phyloP scores from a whole-genome alignment of 106 monocot genomes.

The Allium fistulosum region DNA sequence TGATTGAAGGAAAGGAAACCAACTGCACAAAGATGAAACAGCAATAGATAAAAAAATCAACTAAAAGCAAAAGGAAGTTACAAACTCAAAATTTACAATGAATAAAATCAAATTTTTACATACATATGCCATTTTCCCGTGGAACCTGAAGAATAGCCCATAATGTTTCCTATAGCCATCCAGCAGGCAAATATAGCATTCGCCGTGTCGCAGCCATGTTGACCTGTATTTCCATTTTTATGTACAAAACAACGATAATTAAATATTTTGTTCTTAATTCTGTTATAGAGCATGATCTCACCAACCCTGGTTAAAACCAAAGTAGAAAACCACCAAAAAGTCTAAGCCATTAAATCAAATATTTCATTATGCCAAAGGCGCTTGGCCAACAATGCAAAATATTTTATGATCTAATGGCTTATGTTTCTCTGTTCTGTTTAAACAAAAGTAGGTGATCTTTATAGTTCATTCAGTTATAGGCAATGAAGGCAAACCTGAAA shows the following conservation, averaged over 20 bases:
- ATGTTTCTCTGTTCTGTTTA: no score
- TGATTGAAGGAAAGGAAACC: not conserved
- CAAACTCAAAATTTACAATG: no score
- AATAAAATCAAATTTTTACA: not conserved
- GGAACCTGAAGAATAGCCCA: conserved; percentile 92
- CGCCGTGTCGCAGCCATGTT: conserved; percentile 46
- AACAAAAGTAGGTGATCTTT: no score
- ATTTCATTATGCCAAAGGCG: no score
- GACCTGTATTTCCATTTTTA: conserved; percentile 21
- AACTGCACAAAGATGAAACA: not conserved
- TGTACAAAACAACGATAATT: no score
- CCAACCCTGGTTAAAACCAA: not conserved
- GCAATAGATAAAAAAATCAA: not conserved
- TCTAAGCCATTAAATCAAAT: no score
- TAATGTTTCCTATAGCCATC: conserved; percentile 97
- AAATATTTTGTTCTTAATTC: no score
- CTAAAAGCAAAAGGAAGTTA: no score
- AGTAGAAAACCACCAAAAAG: not conserved
- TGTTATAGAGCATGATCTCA: no score
- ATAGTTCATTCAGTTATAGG: no score
- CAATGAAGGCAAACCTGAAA: conserved; percentile 49
- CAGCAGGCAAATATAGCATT: conserved; percentile 96
- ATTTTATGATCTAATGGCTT: no score
- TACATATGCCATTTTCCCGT: conserved; percentile 85
- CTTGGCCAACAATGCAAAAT: no score